These are phyloP conservation scores for Cymbopogon flexuosus DNA, from an alignment of 202 grass and related monocot genomes.

Conservation along the genomic window DNA sequence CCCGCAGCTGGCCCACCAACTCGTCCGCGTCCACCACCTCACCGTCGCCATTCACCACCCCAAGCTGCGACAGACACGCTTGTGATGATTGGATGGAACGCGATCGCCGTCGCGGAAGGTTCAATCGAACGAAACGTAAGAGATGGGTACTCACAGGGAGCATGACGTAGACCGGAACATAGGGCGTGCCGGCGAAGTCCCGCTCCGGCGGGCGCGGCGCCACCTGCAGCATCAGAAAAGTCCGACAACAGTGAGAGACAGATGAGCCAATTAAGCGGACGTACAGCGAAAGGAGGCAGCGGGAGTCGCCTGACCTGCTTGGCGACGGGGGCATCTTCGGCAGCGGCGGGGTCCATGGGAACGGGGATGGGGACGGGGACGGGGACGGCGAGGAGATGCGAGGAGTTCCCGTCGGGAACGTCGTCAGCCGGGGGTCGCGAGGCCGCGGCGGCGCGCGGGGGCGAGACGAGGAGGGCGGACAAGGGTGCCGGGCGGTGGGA, in stretches of 20 bases:
- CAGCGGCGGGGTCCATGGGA: constrained; percentile 15
- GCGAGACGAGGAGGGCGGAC: constrained; percentile 19
- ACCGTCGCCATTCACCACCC: constrained; percentile 44
- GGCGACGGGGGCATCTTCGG: constrained; percentile 4
- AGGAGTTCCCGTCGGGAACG: neutral
- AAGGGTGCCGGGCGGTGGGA: constrained; percentile 33
- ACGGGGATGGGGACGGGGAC: constrained; percentile 33
- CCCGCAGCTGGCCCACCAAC: constrained; percentile 48
- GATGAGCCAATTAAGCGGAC: neutral
- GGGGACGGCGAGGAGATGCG: constrained; percentile 37
- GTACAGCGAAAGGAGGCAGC: neutral
- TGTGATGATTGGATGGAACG: neutral
- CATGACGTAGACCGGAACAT: constrained; percentile 80
- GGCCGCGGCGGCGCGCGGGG: constrained; percentile 17
- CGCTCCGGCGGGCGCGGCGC: constrained; percentile 46
- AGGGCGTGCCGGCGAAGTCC: constrained; percentile 78
- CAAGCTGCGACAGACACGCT: constrained; percentile 37
- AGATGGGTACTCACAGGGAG: constrained; percentile 46
- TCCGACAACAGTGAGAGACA: neutral
- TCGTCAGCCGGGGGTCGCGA: neutral
- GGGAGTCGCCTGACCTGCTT: constrained; percentile 9
- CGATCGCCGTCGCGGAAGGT: neutral
- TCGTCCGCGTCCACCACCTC: constrained; percentile 57
- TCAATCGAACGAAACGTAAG: neutral
- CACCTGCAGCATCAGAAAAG: neutral